phyloP scores from a whole-genome alignment of 2,329 filamentous ascomycete genomes.

The Xylariaceae sp. region DNA sequence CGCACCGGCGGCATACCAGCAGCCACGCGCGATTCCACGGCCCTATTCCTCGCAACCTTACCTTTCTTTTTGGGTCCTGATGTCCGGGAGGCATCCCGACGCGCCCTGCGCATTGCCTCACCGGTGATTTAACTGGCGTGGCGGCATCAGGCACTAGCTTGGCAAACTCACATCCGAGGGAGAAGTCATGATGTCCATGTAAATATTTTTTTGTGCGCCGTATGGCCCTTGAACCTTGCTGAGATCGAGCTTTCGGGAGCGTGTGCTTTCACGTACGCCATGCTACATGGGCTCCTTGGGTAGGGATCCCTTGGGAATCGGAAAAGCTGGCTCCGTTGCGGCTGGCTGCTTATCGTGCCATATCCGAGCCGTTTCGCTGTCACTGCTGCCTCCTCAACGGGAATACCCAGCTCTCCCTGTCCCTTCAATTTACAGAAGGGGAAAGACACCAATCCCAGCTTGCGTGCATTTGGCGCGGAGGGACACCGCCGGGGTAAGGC shows the following conservation, averaged over 20 bases:
- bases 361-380: background rate
- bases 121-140: background rate
- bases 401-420: background rate
- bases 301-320: background rate
- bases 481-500: too few species aligned
- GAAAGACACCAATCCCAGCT: background rate
- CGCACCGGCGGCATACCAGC: too few species aligned
- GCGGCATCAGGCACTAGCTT: background rate
- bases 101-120: background rate
- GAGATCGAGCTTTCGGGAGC: background rate
- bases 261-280: background rate
- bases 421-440: background rate
- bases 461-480: background rate
- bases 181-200: background rate
- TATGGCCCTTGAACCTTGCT: background rate
- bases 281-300: background rate
- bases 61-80: too few species aligned
- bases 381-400: background rate
- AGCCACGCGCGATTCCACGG: too few species aligned
- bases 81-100: background rate
- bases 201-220: background rate
- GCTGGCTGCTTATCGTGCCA: background rate
- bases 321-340: background rate
- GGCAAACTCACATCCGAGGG: background rate
- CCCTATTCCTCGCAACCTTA: too few species aligned